A percentile compares a stretch with the other conserved stretches of the same genome.
Conservation (phyloP, 108 stramenopile genomes). For the Mayamaea pseudoterrestris region DNA sequence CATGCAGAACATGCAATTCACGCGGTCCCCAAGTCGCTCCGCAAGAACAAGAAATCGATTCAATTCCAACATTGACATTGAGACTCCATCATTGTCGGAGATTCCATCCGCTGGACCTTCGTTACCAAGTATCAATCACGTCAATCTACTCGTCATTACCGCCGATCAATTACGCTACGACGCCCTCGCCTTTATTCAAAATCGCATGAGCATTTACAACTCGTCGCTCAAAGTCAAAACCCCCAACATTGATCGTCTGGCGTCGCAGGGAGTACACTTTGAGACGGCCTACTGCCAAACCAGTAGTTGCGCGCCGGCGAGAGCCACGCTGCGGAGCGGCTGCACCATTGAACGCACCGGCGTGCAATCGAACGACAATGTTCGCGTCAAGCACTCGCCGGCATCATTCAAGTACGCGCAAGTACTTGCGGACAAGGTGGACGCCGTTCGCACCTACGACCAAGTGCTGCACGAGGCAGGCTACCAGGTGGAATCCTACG, state of each 20-base stretch:
- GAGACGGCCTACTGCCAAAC: slow-evolving; percentile 17
- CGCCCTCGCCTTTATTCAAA: slow-evolving; percentile 9
- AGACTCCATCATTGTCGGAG: too few species aligned
- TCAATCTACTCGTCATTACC: slow-evolving; percentile 12
- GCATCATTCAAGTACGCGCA: too few species aligned
- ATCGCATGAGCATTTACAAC: slow-evolving; percentile 5
- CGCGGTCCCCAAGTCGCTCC: too few species aligned
- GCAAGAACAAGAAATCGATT: too few species aligned
- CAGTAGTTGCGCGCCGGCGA: slow-evolving; percentile 12
- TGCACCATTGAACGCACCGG: slow-evolving; percentile 22
- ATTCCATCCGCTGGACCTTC: too few species aligned
- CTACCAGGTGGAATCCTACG: slow-evolving; percentile 17
- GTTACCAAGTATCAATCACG: too few species aligned
- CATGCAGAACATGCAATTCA: too few species aligned
- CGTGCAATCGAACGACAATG: slow-evolving; percentile 10
- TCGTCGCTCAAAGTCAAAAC: slow-evolving; percentile 8
- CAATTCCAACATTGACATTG: too few species aligned
- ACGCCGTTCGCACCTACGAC: too few species aligned
- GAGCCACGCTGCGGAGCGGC: slow-evolving; percentile 14
- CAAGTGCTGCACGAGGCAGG: too few species aligned
- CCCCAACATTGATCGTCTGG: slow-evolving; percentile 14
- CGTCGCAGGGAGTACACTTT: slow-evolving; percentile 13
- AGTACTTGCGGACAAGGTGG: not conserved
- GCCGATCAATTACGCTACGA: slow-evolving; percentile 21
- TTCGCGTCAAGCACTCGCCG: too few species aligned